Conservation (phyloP, 139 green algal genomes). For the Chlorella ohadii region DNA sequence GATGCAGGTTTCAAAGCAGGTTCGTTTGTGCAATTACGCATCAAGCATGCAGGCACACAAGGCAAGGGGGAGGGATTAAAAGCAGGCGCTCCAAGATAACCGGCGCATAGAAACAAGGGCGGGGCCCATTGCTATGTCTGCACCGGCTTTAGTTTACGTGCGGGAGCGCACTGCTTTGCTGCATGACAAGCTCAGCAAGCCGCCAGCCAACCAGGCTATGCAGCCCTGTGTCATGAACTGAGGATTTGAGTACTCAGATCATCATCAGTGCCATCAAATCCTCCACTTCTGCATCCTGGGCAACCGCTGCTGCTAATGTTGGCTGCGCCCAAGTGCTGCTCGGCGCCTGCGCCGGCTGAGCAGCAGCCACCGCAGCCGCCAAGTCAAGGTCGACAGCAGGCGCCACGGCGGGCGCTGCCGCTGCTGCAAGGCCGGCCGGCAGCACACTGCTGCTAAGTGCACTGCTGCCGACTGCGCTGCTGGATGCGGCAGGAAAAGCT, state of each 20-base stretch:
- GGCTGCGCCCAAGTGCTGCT: neutral
- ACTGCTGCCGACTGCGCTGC: neutral
- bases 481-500: neutral
- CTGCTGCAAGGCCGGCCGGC: neutral
- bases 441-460: neutral
- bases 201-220: no score
- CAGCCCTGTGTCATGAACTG: no score
- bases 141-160: no score
- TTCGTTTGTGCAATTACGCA: neutral
- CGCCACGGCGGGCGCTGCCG: neutral
- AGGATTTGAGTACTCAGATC: no score
- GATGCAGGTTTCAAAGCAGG: neutral
- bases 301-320: neutral
- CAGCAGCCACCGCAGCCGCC: neutral
- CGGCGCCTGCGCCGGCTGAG: neutral
- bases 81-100: neutral
- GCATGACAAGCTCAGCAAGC: no score
- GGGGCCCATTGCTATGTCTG: no score
- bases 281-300: neutral
- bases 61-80: neutral
- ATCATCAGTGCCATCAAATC: neutral
- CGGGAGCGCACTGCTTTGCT: neutral
- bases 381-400: neutral
- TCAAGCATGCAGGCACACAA: neutral
- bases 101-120: neutral